Evolutionary conservation across 768 basidiomycete genomes (phyloP).

Genomic region (Aureoboletus auriporus): DNA sequence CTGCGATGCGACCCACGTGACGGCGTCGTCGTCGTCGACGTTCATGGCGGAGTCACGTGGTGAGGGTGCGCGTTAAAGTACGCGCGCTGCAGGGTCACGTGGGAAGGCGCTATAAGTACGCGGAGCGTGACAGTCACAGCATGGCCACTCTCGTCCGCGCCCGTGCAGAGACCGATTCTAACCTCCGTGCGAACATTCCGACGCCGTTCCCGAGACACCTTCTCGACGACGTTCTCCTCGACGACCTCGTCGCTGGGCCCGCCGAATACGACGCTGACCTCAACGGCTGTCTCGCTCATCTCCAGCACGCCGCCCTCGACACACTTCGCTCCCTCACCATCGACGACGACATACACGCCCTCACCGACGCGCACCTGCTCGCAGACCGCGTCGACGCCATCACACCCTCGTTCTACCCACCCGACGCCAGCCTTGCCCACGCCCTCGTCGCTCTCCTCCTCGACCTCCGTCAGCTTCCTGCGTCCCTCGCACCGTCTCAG

Average conservation of each 20-base stretch:
- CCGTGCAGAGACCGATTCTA: not conserved
- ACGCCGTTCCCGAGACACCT: slow-evolving; percentile 20
- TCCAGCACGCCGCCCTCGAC: slow-evolving; percentile 15
- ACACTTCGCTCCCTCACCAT: not conserved
- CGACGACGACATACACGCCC: slow-evolving; percentile 15
- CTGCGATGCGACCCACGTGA: slow-evolving; percentile 26
- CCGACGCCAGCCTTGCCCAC: slow-evolving; percentile 61
- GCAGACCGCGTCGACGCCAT: slow-evolving; percentile 45
- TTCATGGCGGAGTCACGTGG: slow-evolving; percentile 22
- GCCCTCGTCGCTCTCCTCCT: slow-evolving; percentile 66
- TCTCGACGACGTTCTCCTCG: slow-evolving; percentile 13
- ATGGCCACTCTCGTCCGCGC: slow-evolving; percentile 30
- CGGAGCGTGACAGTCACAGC: not conserved
- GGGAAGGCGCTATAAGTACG: too few relatives aligned
- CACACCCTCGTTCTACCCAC: slow-evolving; percentile 38
- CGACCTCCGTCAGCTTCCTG: slow-evolving; percentile 62
- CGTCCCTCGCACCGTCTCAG: slow-evolving; percentile 17
- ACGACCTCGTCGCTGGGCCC: slow-evolving; percentile 20
- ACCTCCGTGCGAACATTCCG: slow-evolving; percentile 7
- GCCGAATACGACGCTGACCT: slow-evolving; percentile 46
- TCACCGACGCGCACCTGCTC: slow-evolving; percentile 56
- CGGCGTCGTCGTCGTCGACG: slow-evolving; percentile 9
- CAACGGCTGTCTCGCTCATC: slow-evolving; percentile 50
- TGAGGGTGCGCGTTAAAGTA: too few relatives aligned
- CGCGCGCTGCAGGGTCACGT: too few relatives aligned